Conservation (phyloP, 768 basidiomycete genomes). For the Termitomyces sp. region DNA sequence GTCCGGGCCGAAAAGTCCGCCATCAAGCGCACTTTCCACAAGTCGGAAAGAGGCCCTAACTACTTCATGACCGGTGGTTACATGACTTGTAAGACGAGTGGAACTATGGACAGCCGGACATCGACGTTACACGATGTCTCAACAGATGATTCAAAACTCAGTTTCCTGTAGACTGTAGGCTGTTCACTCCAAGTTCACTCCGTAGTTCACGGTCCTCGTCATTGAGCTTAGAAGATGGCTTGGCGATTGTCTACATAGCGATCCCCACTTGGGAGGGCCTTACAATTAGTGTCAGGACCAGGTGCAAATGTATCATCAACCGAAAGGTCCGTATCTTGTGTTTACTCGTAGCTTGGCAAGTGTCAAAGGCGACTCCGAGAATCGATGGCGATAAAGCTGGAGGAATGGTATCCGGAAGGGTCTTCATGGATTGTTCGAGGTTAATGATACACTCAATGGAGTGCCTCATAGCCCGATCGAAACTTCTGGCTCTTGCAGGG, state of each 20-base stretch:
- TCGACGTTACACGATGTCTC: not conserved
- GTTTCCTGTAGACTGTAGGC: not conserved
- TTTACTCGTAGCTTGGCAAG: no score
- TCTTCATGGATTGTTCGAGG: not conserved
- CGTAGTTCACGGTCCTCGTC: no score
- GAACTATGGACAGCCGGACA: not conserved
- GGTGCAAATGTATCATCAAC: no score
- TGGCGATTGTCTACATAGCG: no score
- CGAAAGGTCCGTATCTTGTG: no score
- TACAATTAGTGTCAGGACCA: no score
- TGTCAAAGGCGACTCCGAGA: no score
- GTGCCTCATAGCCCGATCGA: not conserved
- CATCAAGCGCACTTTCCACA: not conserved
- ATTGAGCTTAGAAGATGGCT: no score
- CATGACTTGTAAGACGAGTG: not conserved
- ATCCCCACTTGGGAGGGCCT: no score
- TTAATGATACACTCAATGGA: not conserved
- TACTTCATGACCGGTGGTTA: not conserved
- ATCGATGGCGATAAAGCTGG: not conserved
- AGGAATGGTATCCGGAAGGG: not conserved
- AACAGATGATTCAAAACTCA: not conserved
- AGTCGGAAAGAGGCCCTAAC: no score
- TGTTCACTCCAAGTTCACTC: not conserved
- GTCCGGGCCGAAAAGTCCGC: not conserved
- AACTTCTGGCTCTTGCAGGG: not conserved